A percentile compares a stretch with the other conserved stretches of the same genome.
Conservation (phyloP, 202 grass and related monocot genomes). For the Bolboschoenoplectus hybrid region DNA sequence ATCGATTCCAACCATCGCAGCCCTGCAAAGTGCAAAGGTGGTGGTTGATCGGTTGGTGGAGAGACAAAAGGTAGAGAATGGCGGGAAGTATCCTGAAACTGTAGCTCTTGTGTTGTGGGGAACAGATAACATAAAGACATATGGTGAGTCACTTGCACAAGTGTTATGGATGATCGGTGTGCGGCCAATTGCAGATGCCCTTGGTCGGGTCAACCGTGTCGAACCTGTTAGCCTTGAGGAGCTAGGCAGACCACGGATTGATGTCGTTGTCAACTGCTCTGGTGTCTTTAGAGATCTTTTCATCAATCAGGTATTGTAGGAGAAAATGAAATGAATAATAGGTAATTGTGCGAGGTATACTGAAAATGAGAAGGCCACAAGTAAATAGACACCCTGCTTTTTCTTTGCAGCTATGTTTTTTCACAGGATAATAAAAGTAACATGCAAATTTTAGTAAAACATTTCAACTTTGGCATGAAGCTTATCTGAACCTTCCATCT, state of each 20-base stretch:
- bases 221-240: conserved; percentile 94
- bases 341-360: not conserved
- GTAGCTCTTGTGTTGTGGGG: conserved; percentile 97
- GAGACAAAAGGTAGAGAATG: conserved; percentile 88
- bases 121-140: conserved; percentile 99
- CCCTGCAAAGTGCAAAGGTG: conserved; percentile 88
- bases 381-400: not conserved
- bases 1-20: conserved; percentile 81
- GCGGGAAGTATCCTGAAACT: conserved; percentile 88
- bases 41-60: conserved; percentile 88
- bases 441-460: conserved; percentile 1
- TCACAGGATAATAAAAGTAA: not conserved
- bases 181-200: conserved; percentile 67
- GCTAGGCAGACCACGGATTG: conserved; percentile 86
- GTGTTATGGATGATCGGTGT: conserved; percentile 99
- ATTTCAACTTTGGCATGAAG: conserved; percentile 22
- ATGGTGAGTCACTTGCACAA: conserved; percentile 90
- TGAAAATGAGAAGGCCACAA: not conserved
- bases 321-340: conserved; percentile 8
- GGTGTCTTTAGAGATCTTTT: conserved; percentile 98
- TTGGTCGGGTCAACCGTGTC: conserved; percentile 95
- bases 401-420: not conserved
- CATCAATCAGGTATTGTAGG: conserved; percentile 85
- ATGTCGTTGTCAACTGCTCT: conserved; percentile 96
- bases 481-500: not conserved